Evolutionary conservation across 768 basidiomycete species (phyloP), one percentile per base, ranked within the genome.

Genomic region (Suillus luteus): DNA sequence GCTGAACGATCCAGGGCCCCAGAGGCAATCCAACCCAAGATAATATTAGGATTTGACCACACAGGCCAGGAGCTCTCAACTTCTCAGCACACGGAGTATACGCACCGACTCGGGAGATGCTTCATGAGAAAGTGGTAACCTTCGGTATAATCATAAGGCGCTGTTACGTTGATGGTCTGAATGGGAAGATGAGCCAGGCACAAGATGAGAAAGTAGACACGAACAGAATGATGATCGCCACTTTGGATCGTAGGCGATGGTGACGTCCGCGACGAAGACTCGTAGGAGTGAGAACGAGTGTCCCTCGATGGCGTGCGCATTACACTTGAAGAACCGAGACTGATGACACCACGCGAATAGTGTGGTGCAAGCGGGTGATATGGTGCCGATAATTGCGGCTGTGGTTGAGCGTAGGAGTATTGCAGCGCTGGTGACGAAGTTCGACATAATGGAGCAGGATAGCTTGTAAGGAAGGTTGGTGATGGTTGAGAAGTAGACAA

Each of bases 91-190:
- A 73, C 70, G 66, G 70, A 75, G 74, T 68, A 73, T 66, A 87
- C 90, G 77, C 74, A 92, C 94, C 90, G 86, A 70, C 80, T 85
- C 49, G 90, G 90, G 59, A 99, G 81, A 76, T 95, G 92, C 78
- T 94, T 92, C 94, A 99, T 98, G 68, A 98, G 81, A 74, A 92
- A 93, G 75, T 97, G 96, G 73, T 98, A 98, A 24, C 95, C 95
- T 79, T 97, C 91, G 17, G 94, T 96, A 71, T 98, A 97, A 73
- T 96, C 95, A 72, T 95, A 96, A 5, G 94, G 91, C 71, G 85
- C 82, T 17, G 87, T 85, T 52, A 89, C 82, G 37, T 65, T 82
- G 55, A 84, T 87, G 74, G 78, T 86, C 81, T 80, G 82, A 83
- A 78, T 80, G 88, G 82, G 64, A 85, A 66, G 80, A 77, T 5